Evolutionary conservation across 352 stramenopile genomes (phyloP), one percentile per base, ranked within the genome.

Genomic region (Globisporangium alternatum): DNA sequence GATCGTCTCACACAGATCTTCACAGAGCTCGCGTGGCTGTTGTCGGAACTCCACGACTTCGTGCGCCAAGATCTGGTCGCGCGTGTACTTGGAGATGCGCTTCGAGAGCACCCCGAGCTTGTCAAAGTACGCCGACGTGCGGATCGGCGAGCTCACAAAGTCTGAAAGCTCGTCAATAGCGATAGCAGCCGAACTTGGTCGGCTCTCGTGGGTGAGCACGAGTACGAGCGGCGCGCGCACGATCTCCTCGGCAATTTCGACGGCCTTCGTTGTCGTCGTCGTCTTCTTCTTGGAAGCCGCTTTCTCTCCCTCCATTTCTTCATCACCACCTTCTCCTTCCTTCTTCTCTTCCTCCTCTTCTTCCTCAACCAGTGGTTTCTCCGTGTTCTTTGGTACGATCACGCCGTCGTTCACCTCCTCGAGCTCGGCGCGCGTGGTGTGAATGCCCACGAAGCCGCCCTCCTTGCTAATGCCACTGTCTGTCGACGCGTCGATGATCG

Each of bases 1-100:
- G 59, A 99, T 97, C 30, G 91, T 86, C 62, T 96, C 85, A 66
- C 87, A 97, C 7, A 99, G 78, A 49, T 98, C 86, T 70, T 92
- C 86, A 67, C 89, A 94, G 28, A 93, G 56, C 49, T 88, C 78
- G 3, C 80, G 75, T 15, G 90, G 88, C 15, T 90, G 55, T 55
- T 97, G 87, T 12, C 88, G 86, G 25, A 65, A 60, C 59, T 79
- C 76, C 33, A 97, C 76, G 44, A 79, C 66, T 0, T 88, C 72
- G 0, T 72, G 53, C 10, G 77, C 83, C 12, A 96, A 64, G 58
- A 97, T 92, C 47, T 93, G 74, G 49, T 78, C 74, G 13, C 64
- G 63, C 25, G 78, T 91, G 68, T 83, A 96, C 70, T 94, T 92
- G 13, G 74, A 60, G 60, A 95, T 90, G 19, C 81, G 82, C 63